Percentiles rank a stretch among this genome's conserved stretches.
Evolutionary conservation across 1,284 basidiomycete genomes (phyloP).

Genomic region (Ustilago hordei): DNA sequence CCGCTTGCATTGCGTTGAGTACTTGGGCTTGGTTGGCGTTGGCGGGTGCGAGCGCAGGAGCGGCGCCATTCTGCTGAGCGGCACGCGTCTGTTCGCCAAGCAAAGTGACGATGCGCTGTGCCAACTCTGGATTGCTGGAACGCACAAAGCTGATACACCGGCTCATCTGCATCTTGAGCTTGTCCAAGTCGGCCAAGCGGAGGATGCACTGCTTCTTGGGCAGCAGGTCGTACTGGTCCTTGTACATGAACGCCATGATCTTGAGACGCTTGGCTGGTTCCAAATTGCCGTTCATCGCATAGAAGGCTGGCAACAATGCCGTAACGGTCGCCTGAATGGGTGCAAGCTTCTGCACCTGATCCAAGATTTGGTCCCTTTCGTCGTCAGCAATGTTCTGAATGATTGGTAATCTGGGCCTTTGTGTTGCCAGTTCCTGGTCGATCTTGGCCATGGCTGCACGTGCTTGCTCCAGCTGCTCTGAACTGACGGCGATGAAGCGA

Average conservation of each 20-base stretch:
- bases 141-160: slow-evolving; percentile 67
- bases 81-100: slow-evolving; percentile 40
- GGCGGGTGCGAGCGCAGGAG: slow-evolving; percentile 8
- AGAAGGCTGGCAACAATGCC: slow-evolving; percentile 64
- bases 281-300: slow-evolving; percentile 64
- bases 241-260: slow-evolving; percentile 68
- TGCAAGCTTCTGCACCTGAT: slow-evolving; percentile 60
- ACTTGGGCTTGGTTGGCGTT: slow-evolving; percentile 8
- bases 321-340: slow-evolving; percentile 61
- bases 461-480: slow-evolving; percentile 62
- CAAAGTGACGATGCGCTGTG: slow-evolving; percentile 53
- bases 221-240: slow-evolving; percentile 63
- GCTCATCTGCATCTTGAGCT: slow-evolving; percentile 67
- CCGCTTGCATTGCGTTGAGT: slow-evolving; percentile 13
- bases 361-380: slow-evolving; percentile 58
- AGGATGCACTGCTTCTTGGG: slow-evolving; percentile 62
- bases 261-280: slow-evolving; percentile 66
- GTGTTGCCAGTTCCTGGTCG: slow-evolving; percentile 52
- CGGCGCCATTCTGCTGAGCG: slow-evolving; percentile 37
- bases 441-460: slow-evolving; percentile 54
- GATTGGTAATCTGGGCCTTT: slow-evolving; percentile 57
- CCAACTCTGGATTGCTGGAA: slow-evolving; percentile 61
- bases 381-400: slow-evolving; percentile 61
- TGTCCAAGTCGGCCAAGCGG: slow-evolving; percentile 61
- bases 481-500: slow-evolving; percentile 52